phyloP scores from a whole-genome alignment of 768 basidiomycete species.

The Suillus discolor region DNA sequence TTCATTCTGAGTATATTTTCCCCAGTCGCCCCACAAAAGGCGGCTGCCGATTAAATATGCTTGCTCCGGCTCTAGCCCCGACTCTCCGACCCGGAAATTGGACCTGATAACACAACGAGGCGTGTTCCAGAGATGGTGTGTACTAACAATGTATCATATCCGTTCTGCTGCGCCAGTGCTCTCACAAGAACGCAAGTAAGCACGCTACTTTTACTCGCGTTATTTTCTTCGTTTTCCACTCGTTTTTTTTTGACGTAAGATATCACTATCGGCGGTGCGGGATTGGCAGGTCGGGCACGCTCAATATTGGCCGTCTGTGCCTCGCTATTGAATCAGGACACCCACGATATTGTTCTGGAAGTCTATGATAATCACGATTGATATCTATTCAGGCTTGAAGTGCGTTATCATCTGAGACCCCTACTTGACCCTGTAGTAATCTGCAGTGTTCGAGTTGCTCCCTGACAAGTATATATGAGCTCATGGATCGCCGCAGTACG shows the following conservation, averaged over 20 bases:
- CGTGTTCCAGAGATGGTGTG: background rate
- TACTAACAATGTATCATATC: background rate
- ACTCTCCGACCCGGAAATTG: background rate
- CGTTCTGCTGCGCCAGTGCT: background rate
- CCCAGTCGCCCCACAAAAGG: background rate
- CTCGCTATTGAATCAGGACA: background rate
- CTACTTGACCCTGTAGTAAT: background rate
- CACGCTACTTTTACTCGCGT: background rate
- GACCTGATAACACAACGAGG: background rate
- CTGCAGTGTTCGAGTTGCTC: background rate
- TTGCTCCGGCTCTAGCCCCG: background rate
- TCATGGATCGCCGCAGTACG: background rate
- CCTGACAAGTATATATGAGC: too few species aligned
- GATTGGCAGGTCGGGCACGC: background rate
- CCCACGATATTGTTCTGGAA: background rate
- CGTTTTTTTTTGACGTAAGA: background rate
- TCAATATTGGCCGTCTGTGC: background rate
- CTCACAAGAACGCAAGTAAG: background rate
- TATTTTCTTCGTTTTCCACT: background rate
- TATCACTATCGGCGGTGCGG: background rate
- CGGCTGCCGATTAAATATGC: background rate
- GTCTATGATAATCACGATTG: background rate
- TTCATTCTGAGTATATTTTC: conserved; percentile 1
- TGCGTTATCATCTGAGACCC: conserved; percentile 1
- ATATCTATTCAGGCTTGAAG: background rate